Base-by-base conservation (phyloP, 352 stramenopile species). In the Pythium brachiatum region DNA sequence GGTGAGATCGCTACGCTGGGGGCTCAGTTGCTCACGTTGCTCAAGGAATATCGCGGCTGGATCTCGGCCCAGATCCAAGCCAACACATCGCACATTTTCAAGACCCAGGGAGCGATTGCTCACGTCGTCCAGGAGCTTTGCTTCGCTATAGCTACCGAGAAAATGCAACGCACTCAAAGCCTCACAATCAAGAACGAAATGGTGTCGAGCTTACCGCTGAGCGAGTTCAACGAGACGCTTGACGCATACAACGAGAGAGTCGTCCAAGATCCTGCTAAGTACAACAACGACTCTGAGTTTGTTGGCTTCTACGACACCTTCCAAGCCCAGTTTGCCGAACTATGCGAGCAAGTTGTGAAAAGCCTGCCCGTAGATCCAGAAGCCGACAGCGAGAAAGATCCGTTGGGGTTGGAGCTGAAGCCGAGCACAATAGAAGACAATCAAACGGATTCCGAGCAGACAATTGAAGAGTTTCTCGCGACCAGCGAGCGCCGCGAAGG, bases 51-150 rank as follows among this genome's bases (percentile, higher is more conserved):
- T 53, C 67, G 66, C 18, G 27, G 53, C 9, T 27, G 81, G 13
- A 47, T 86, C n/a, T 75, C 70, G 3, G 54, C 70, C 2, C 70
- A 83, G 26, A 78, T 83, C 31, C 64, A 80, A 48, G 64, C 69
- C 2, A 79, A 75, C 48, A 75, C 70, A 13, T 43, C 65, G n/a
- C 69, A 78, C 4, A 78, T 86, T n/a, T 83, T 81, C 29, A 64
- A 70, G 5, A 79, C 70, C 13, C 76, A 86, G 47, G 74, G 72
- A 1, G 36, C 60, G 5, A 67, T 86, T 21, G 76, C 76, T 23
- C 61, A 66, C 16, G 50, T 78, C 12, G 64, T 77, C 1, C 70
- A 81, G 9, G 58, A 74, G 18, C 55, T 78, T 2, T 57, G 63
- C 0, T 59, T 66, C 31, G 43, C 61, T 7, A 26, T 54, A 1